Percentiles rank a stretch among this genome's conserved stretches.
Evolutionary conservation across 805 yeast genomes (phyloP).

Genomic region (Metschnikowia reukaufii): DNA sequence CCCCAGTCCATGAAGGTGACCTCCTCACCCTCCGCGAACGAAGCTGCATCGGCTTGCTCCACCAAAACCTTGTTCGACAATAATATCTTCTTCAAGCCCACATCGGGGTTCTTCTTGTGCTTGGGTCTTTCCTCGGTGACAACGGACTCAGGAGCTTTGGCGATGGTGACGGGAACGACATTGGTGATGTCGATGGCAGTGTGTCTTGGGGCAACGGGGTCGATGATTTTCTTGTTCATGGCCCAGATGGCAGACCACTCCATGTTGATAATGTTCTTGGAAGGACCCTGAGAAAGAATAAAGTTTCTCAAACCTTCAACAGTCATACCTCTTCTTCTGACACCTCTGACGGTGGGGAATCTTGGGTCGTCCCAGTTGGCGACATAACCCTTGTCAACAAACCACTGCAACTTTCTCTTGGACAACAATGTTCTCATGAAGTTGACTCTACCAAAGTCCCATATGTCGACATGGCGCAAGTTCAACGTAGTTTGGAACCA

Average conservation of each 20-base stretch:
- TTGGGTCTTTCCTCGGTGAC: constrained; percentile 75
- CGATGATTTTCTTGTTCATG: constrained; percentile 93
- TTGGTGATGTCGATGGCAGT: constrained; percentile 69
- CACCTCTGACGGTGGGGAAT: constrained; percentile 99
- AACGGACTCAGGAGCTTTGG: constrained; percentile 66
- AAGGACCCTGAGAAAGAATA: constrained; percentile 95
- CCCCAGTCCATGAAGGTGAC: constrained; percentile 99
- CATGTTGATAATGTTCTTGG: constrained; percentile 91
- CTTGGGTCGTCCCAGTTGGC: constrained; percentile 98
- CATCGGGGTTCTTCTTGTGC: constrained; percentile 92
- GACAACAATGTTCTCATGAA: constrained; percentile 93
- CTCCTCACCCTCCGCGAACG: constrained; percentile 77
- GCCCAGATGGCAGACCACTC: constrained; percentile 99
- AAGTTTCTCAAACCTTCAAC: constrained; percentile 96
- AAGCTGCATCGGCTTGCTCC: constrained; percentile 82
- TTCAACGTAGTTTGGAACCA: constrained; percentile 86
- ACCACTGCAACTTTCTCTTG: constrained; percentile 98
- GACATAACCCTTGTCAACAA: constrained; percentile 88
- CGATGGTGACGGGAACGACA: constrained; percentile 67
- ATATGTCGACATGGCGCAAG: constrained; percentile 89
- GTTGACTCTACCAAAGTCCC: constrained; percentile 98
- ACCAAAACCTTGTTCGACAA: constrained; percentile 63
- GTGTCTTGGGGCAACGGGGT: constrained; percentile 95
- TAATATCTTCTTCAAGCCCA: constrained; percentile 80
- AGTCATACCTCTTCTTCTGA: constrained; percentile 99